Conservation (phyloP, 495 filamentous ascomycete genomes). For the Bathelium albidoporum region DNA sequence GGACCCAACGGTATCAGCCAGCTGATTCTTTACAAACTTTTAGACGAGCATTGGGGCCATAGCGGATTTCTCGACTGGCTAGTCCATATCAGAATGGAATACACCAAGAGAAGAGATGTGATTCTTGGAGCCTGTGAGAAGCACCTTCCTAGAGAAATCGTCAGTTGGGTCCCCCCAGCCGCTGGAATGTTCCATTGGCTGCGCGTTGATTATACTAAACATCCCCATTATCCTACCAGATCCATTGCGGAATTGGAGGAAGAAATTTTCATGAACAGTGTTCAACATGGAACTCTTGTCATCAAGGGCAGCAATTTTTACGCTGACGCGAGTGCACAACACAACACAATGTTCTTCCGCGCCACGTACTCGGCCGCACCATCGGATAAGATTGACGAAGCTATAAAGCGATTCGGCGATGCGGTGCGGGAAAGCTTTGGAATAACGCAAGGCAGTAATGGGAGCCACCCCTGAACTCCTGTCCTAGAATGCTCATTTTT, state of each 20-base stretch:
- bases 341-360: conserved; percentile 69
- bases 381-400: conserved; percentile 63
- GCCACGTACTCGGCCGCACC: conserved; percentile 79
- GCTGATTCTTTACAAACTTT: conserved; percentile 71
- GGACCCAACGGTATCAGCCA: conserved; percentile 77
- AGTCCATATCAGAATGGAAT: conserved; percentile 70
- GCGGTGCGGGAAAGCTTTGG: conserved; percentile 59
- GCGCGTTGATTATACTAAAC: conserved; percentile 59
- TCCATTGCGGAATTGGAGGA: conserved; percentile 66
- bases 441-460: conserved; percentile 12
- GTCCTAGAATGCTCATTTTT: neutral
- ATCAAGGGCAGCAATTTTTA: conserved; percentile 84
- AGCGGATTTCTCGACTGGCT: conserved; percentile 86
- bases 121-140: conserved; percentile 77
- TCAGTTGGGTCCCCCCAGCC: conserved; percentile 69
- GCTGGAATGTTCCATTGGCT: conserved; percentile 99
- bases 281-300: conserved; percentile 62
- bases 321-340: conserved; percentile 42
- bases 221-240: conserved; percentile 45
- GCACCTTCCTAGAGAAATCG: conserved; percentile 63
- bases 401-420: conserved; percentile 62
- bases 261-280: conserved; percentile 63
- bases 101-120: conserved; percentile 65
- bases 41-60: conserved; percentile 93
- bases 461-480: neutral